Percentiles rank a stretch among this genome's conserved stretches.
Evolutionary conservation across 768 basidiomycete species (phyloP).

Genomic region (Royoungia palumana): DNA sequence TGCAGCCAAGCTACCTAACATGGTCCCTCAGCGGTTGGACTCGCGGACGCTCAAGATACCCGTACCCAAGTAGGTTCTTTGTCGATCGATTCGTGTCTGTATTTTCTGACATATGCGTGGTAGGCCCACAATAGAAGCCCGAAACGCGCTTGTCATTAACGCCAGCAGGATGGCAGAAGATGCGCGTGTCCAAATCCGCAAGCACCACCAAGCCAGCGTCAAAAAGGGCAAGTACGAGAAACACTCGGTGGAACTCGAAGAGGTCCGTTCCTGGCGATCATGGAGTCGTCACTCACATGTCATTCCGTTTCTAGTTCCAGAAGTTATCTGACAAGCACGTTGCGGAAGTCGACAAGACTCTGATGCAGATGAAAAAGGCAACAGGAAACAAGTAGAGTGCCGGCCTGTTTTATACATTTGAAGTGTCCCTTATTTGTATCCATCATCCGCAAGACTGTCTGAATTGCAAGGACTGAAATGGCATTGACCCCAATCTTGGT

Average conservation of each 20-base stretch:
- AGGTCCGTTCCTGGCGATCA: constrained; percentile 42
- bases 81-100: not conserved
- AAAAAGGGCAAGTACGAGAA: constrained; percentile 71
- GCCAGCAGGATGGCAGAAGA: constrained; percentile 72
- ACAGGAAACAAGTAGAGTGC: constrained; percentile 31
- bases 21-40: constrained; percentile 71
- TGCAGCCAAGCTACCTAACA: constrained; percentile 67
- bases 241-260: constrained; percentile 65
- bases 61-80: constrained; percentile 61
- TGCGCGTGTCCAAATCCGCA: constrained; percentile 69
- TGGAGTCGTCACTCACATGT: not conserved
- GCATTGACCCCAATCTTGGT: too few relatives aligned
- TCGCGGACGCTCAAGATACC: constrained; percentile 72
- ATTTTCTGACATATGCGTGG: not conserved
- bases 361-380: constrained; percentile 61
- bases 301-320: constrained; percentile 54
- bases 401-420: too few relatives aligned
- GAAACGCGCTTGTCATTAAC: constrained; percentile 49
- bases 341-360: constrained; percentile 61
- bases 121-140: constrained; percentile 77
- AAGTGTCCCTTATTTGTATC: too few relatives aligned
- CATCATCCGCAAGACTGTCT: too few relatives aligned
- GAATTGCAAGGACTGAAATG: too few relatives aligned
- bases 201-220: constrained; percentile 59
- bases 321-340: constrained; percentile 63